Conservation (phyloP, 768 basidiomycete species). For the Mycena maculata region DNA sequence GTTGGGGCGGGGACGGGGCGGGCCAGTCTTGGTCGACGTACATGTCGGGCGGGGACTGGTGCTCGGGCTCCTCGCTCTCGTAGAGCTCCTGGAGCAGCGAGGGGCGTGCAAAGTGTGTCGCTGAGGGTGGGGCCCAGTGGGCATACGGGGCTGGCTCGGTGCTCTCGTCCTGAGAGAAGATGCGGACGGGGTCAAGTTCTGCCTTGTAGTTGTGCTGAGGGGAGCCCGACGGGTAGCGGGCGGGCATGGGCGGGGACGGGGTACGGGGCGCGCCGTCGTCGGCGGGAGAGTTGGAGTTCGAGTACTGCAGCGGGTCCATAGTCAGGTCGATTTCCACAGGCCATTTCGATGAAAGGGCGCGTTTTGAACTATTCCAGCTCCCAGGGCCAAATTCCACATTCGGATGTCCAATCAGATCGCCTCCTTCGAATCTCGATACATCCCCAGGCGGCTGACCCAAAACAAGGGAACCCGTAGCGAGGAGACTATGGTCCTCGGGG, state of each 20-base stretch:
- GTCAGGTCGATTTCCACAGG: background rate
- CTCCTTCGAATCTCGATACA: background rate
- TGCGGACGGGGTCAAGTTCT: constrained; percentile 57
- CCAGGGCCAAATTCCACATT: constrained; percentile 3
- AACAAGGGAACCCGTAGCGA: constrained; percentile 17
- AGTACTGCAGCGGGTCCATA: constrained; percentile 54
- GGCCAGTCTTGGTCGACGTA: constrained; percentile 39
- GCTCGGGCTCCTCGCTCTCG: constrained; percentile 61
- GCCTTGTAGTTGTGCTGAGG: constrained; percentile 45
- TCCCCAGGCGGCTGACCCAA: constrained; percentile 3
- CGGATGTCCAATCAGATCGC: background rate
- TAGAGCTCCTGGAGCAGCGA: constrained; percentile 81
- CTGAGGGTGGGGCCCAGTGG: constrained; percentile 29
- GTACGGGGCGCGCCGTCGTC: constrained; percentile 75
- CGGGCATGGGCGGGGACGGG: constrained; percentile 71
- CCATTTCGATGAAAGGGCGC: background rate
- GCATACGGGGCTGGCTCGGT: too few species aligned
- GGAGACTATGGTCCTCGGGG: constrained; percentile 13
- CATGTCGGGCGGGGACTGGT: constrained; percentile 46
- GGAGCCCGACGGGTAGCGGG: constrained; percentile 39
- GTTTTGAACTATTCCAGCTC: background rate
- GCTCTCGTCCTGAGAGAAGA: constrained; percentile 60
- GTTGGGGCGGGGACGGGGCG: constrained; percentile 11
- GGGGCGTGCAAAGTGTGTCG: constrained; percentile 45
- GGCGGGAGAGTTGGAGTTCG: constrained; percentile 58